These are phyloP conservation scores for Friedmanniomyces endolithicus DNA, from an alignment of 495 filamentous ascomycete genomes.

Conservation along the genomic window DNA sequence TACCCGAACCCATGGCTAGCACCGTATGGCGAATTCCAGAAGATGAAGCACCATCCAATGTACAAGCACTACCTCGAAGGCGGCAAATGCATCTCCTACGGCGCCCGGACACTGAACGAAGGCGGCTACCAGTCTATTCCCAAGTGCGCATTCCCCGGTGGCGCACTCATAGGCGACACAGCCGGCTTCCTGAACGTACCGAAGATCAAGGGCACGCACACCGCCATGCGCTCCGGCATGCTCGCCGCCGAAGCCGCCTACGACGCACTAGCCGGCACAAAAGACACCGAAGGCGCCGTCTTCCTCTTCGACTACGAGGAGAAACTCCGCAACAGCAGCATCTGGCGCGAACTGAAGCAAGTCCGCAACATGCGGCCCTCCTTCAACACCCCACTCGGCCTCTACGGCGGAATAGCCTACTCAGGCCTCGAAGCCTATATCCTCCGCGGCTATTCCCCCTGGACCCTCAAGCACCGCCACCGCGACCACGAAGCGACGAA, in stretches of 20 bases:
- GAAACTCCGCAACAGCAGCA: constrained; percentile 65
- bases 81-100: constrained; percentile 96
- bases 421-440: constrained; percentile 86
- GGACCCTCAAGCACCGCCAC: constrained; percentile 79
- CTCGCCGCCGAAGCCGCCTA: constrained; percentile 84
- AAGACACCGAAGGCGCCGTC: constrained; percentile 48
- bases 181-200: constrained; percentile 96
- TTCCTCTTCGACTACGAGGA: constrained; percentile 96
- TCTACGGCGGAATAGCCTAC: constrained; percentile 84
- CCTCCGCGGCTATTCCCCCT: constrained; percentile 72
- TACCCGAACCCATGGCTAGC: constrained; percentile 95
- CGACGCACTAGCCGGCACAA: constrained; percentile 49
- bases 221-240: constrained; percentile 96
- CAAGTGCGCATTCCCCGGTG: constrained; percentile 89
- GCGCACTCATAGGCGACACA: constrained; percentile 89
- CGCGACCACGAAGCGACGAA: constrained; percentile 69
- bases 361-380: constrained; percentile 96
- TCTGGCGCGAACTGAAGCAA: constrained; percentile 89
- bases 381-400: constrained; percentile 71
- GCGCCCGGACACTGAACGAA: constrained; percentile 83
- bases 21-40: constrained; percentile 94
- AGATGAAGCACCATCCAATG: constrained; percentile 92
- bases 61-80: constrained; percentile 74
- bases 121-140: constrained; percentile 97
- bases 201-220: constrained; percentile 97